Evolutionary conservation across 345 rosid species (phyloP).

Genomic region (Gossypium raimondii): DNA sequence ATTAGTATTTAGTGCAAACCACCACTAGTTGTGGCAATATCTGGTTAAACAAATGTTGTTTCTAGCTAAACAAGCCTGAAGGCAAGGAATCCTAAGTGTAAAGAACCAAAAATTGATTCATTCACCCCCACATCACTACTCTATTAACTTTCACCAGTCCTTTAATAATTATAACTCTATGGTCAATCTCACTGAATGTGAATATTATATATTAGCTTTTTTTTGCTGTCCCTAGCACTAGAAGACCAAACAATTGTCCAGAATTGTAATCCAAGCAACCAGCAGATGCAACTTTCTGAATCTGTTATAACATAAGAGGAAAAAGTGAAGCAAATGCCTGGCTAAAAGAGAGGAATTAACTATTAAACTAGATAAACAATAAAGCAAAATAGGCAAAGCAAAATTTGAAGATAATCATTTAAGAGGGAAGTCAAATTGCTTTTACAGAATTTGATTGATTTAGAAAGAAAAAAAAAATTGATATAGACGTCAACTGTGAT

Average conservation of each 20-base stretch:
- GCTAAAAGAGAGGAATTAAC: neutral
- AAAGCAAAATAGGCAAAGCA: neutral
- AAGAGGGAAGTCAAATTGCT: neutral
- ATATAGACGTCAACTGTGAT: neutral
- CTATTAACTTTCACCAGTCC: neutral
- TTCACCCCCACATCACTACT: neutral
- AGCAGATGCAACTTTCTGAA: neutral
- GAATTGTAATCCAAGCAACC: neutral
- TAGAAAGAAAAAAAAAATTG: neutral
- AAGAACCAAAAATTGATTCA: neutral
- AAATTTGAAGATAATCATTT: neutral
- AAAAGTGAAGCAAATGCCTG: neutral
- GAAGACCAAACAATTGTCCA: neutral
- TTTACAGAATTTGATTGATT: neutral
- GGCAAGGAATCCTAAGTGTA: neutral
- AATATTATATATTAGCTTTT: neutral
- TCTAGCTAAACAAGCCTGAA: neutral
- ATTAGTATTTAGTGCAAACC: neutral
- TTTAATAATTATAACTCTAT: neutral
- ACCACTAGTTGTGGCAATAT: neutral
- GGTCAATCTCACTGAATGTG: neutral
- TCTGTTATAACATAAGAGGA: neutral
- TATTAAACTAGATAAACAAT: neutral
- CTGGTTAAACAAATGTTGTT: neutral
- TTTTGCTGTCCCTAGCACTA: neutral